Evolutionary conservation across 75 land plant species (phyloP).

Genomic region (Pinus albicaulis): DNA sequence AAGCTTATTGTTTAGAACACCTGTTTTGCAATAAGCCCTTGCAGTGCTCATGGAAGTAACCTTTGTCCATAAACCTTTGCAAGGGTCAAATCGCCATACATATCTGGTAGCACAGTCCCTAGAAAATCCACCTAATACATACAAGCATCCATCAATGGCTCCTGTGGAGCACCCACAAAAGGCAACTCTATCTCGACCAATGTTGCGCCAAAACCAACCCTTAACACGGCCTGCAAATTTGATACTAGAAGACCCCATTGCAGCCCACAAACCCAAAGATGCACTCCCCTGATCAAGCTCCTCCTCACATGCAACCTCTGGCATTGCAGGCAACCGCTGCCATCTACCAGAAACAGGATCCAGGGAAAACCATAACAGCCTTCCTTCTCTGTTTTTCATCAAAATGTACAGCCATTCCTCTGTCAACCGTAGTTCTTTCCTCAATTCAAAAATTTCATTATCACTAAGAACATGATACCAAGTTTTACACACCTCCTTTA

Average conservation of each 20-base stretch:
- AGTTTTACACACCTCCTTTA: slow-evolving; percentile 57
- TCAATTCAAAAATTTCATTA: slow-evolving; percentile 46
- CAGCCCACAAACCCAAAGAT: background rate
- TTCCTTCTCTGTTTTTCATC: slow-evolving; percentile 59
- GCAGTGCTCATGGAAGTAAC: slow-evolving; percentile 65
- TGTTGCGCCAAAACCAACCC: slow-evolving; percentile 68
- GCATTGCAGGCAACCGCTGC: slow-evolving; percentile 84
- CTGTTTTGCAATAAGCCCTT: slow-evolving; percentile 92
- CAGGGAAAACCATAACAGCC: slow-evolving; percentile 76
- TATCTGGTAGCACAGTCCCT: slow-evolving; percentile 60
- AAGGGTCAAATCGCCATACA: slow-evolving; percentile 85
- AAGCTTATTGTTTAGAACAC: slow-evolving; percentile 67
- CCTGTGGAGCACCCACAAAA: slow-evolving; percentile 88
- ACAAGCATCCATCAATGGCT: slow-evolving; percentile 78
- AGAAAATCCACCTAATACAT: slow-evolving; percentile 88
- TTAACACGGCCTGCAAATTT: slow-evolving; percentile 58
- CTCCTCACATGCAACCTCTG: slow-evolving; percentile 40
- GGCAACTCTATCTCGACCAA: slow-evolving; percentile 43
- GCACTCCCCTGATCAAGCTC: slow-evolving; percentile 12
- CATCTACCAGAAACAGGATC: slow-evolving; percentile 70
- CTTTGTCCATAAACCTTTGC: slow-evolving; percentile 65
- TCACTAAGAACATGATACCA: slow-evolving; percentile 62
- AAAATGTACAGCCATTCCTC: slow-evolving; percentile 92
- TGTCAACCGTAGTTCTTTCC: slow-evolving; percentile 69
- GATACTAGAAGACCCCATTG: slow-evolving; percentile 36